These are phyloP conservation scores for Puccinia triticina DNA, from an alignment of 1,284 basidiomycete species.

Conservation along the genomic window DNA sequence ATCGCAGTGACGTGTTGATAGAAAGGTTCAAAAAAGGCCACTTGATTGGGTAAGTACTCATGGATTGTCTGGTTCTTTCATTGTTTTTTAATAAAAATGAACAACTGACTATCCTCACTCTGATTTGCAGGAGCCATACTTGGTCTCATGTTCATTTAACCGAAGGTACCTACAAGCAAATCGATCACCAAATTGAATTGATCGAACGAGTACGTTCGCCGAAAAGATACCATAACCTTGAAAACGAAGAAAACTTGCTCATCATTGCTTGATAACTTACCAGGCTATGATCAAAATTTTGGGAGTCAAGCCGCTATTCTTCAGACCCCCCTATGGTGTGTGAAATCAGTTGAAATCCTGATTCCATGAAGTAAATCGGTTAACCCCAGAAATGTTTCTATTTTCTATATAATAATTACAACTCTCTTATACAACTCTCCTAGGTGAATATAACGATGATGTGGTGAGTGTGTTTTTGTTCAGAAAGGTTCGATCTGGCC, in stretches of 20 bases:
- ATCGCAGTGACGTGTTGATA: conserved; percentile 14
- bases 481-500: no score
- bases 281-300: conserved; percentile 46
- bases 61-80: neutral
- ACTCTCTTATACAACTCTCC: neutral
- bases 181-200: conserved; percentile 40
- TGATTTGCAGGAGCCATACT: conserved; percentile 24
- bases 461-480: conserved; percentile 12
- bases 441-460: conserved; percentile 48
- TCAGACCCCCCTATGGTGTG: conserved; percentile 48
- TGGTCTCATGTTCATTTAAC: conserved; percentile 42
- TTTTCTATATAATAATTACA: neutral
- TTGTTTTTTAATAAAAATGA: neutral
- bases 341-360: neutral
- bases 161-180: conserved; percentile 11
- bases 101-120: neutral
- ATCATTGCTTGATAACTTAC: neutral
- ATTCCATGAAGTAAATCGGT: neutral
- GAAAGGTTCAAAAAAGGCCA: conserved; percentile 36
- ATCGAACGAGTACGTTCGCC: conserved; percentile 21
- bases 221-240: neutral
- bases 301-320: conserved; percentile 39
- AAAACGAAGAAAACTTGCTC: neutral
- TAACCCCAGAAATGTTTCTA: neutral
- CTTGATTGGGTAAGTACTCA: conserved; percentile 30